A percentile compares a stretch with the other conserved stretches of the same genome.
Conservation (phyloP, 148 eudicot genomes). For the Heliamphora exappendiculata region DNA sequence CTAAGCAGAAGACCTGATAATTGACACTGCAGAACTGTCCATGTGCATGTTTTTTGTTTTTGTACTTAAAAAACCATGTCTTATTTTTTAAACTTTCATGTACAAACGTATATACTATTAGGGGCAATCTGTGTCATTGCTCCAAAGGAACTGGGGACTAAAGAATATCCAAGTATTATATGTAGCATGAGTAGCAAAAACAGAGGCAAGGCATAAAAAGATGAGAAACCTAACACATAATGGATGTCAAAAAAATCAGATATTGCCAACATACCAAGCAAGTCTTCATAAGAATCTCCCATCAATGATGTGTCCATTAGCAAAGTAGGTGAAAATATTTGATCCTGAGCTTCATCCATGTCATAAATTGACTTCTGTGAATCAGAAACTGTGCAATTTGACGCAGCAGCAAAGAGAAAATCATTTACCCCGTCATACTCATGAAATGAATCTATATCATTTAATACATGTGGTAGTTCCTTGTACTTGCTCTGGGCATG, state of each 20-base stretch:
- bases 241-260: conserved; percentile 7
- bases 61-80: not conserved
- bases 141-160: not conserved
- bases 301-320: conserved; percentile 75
- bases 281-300: conserved; percentile 81
- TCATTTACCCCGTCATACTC: conserved; percentile 62
- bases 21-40: not conserved
- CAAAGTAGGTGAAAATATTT: conserved; percentile 88
- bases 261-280: conserved; percentile 58
- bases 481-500: conserved; percentile 41
- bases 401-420: conserved; percentile 53
- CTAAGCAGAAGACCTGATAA: not conserved
- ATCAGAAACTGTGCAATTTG: conserved; percentile 60
- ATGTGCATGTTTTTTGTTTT: not conserved
- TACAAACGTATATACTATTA: not conserved
- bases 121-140: not conserved
- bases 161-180: not conserved
- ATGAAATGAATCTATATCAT: conserved; percentile 50
- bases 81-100: not conserved
- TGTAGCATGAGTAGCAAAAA: not conserved
- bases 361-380: conserved; percentile 59
- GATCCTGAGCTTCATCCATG: conserved; percentile 63
- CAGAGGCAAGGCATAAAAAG: not conserved
- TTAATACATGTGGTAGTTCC: conserved; percentile 35
- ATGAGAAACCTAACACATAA: not conserved